Evolutionary conservation across 768 basidiomycete species (phyloP), one percentile per base, ranked within the genome.

Genomic region (Lactifluus volemus): DNA sequence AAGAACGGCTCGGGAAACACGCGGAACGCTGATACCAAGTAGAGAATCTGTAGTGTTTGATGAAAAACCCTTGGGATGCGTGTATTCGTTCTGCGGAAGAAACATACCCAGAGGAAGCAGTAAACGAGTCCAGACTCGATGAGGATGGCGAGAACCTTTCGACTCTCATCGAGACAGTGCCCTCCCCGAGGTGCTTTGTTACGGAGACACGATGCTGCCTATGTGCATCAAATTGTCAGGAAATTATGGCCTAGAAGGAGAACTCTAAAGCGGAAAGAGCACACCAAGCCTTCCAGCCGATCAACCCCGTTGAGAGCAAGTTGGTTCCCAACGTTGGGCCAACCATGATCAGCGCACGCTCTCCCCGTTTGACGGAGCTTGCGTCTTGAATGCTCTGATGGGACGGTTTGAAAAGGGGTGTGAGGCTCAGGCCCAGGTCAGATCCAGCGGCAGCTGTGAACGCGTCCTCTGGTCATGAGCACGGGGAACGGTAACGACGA

Each of bases 211-310:
- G 60, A 15, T 61, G 60, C 6, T 61, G 54, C 60, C 60, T 61
- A 21, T 5, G 8, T 21, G 29, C 11, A 30, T 2, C 14, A 44
- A 7, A 29, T 36, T 15, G 41, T 60, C 39, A 60, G 59, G 49
- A 44, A 17, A 19, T 32, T 4, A 32, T 32, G 32, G 32, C 7
- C 32, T 32, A 32, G 32, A 32, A 32, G 32, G 9, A 29, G 19
- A 29, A 34, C 4, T 14, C 4, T 29, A 25, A 56, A 29, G 21
- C 15, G 8, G 1, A 11, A 30, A 6, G 29, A 55, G 17, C 55
- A 21, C 14, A 61, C 60, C 60, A 61, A 47, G 60, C 55, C 19
- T 61, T 61, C 60, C 60, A 61, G 11, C 34, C 49, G 44, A 61
- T 61, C 49, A 61, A 34, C 25, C 60, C 60, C 1, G 60, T 61